Conservation (phyloP, 106 monocot species). For the Amphibolis antarctica region DNA sequence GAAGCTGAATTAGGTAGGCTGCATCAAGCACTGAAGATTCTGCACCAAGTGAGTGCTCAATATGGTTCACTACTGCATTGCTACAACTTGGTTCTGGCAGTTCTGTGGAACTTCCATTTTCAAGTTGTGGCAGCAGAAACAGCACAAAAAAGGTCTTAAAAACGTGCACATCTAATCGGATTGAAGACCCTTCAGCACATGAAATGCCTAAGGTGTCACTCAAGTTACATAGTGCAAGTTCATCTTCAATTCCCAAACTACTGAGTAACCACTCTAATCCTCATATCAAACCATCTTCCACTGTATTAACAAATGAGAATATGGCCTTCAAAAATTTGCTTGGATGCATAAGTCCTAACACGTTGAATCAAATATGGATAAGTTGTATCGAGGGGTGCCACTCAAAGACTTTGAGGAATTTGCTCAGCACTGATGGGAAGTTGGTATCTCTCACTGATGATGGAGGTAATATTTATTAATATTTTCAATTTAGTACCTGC, state of each 20-base stretch:
- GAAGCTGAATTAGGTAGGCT: slow-evolving; percentile 63
- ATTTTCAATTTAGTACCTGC: background rate
- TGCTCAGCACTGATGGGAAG: slow-evolving; percentile 51
- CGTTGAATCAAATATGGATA: slow-evolving; percentile 64
- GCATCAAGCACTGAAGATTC: slow-evolving; percentile 69
- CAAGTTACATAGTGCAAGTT: slow-evolving; percentile 10
- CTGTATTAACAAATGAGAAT: slow-evolving; percentile 9
- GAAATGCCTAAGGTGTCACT: slow-evolving; percentile 5
- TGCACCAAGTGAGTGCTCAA: slow-evolving; percentile 71
- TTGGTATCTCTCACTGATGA: slow-evolving; percentile 55
- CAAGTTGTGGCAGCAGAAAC: slow-evolving; percentile 11
- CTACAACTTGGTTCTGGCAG: slow-evolving; percentile 63
- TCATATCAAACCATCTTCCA: slow-evolving; percentile 11
- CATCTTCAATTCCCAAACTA: slow-evolving; percentile 10
- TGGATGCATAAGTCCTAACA: slow-evolving; percentile 2
- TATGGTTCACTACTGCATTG: slow-evolving; percentile 81
- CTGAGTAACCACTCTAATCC: slow-evolving; percentile 21
- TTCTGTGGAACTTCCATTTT: slow-evolving; percentile 27
- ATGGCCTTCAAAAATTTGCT: background rate
- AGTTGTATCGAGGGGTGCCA: slow-evolving; percentile 71
- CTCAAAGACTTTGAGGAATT: slow-evolving; percentile 43
- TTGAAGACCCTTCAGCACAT: slow-evolving; percentile 7
- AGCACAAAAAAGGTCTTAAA: slow-evolving; percentile 24
- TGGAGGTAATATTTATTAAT: slow-evolving; percentile 26
- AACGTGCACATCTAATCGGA: slow-evolving; percentile 7